Evolutionary conservation across 1,284 basidiomycete genomes (phyloP).

Genomic region (Rhodotorula mucilaginosa): DNA sequence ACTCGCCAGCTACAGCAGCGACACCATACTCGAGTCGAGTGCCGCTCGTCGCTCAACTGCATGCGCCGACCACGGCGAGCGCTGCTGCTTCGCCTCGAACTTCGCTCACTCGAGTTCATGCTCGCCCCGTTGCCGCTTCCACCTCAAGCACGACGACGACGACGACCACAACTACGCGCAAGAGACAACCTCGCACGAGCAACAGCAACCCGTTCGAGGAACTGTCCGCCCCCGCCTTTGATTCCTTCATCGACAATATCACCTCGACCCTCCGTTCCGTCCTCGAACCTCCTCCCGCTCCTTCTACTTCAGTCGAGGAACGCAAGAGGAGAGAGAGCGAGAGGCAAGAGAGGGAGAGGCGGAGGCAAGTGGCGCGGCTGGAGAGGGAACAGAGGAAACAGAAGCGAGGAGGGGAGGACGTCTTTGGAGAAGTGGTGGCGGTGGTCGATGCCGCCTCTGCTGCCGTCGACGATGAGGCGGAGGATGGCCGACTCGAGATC

Average conservation of each 20-base stretch:
- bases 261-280: slow-evolving; percentile 6
- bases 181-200: background rate
- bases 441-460: background rate
- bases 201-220: slow-evolving; percentile 26
- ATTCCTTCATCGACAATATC: slow-evolving; percentile 13
- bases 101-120: background rate
- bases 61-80: background rate
- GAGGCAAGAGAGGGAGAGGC: slow-evolving; percentile 6
- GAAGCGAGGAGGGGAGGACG: slow-evolving; percentile 41
- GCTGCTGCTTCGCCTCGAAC: background rate
- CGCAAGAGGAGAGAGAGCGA: slow-evolving; percentile 2
- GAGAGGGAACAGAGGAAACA: slow-evolving; percentile 68
- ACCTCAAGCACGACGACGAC: background rate
- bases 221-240: slow-evolving; percentile 20
- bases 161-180: background rate
- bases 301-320: background rate
- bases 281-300: slow-evolving; percentile 1
- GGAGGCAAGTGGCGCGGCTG: slow-evolving; percentile 61
- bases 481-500: background rate
- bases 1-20: background rate
- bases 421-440: slow-evolving; percentile 17
- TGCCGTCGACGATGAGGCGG: background rate
- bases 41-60: background rate
- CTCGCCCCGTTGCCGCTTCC: background rate
- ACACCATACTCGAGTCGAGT: background rate